Base-by-base conservation (phyloP, 371 early-diverging fungal genomes). In the Saksenaea vasiformis region DNA sequence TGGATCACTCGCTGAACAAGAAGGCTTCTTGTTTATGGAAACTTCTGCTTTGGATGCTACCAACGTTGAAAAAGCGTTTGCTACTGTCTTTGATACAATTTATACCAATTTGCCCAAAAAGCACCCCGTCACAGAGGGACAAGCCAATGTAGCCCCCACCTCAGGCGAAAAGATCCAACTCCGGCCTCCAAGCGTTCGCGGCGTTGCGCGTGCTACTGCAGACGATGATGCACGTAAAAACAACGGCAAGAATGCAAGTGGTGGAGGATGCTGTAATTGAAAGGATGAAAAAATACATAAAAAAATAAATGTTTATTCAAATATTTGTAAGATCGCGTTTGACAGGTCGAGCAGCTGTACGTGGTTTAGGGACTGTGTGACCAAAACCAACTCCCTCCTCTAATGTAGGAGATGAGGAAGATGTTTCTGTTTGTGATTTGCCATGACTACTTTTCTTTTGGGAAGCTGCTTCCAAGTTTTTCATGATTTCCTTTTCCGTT, bases 21-120 rank as follows among this genome's bases (percentile, higher is more conserved):
- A 96, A 67, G 91, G 90, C 8, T 85, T 96, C 62, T 78, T 95
- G 62, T 97, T 95, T 74, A 89, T 93, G 79, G 98, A 98, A 74
- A 93, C 98, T 0, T 93, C 94, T 15, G 98, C 98, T 43, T 91
- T 95, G 72, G 92, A 93, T 17, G 91, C 95, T 41, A 89, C 87
- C 61, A 95, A 96, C 60, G 95, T 98, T 38, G 92, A 95, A 55
- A 88, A 90, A 60, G 90, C 82, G 2, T 81, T 81, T 65, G 79
- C 70, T 31, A 77, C 72, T 26, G 77, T 82, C 5, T 77, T 82
- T 57, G 65, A 74, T 54, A 77, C 72, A 1, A 79, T 82, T 36
- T 82, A 76, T 58, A 70, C 68, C 41, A 76, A 73, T 39, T 55
- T 73, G 27, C 79, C 82, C 34, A 81, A 81, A 58, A 74, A 73